These are phyloP conservation scores for Tilletia setariae DNA, from an alignment of 1,284 basidiomycete genomes.

Conservation along the genomic window DNA sequence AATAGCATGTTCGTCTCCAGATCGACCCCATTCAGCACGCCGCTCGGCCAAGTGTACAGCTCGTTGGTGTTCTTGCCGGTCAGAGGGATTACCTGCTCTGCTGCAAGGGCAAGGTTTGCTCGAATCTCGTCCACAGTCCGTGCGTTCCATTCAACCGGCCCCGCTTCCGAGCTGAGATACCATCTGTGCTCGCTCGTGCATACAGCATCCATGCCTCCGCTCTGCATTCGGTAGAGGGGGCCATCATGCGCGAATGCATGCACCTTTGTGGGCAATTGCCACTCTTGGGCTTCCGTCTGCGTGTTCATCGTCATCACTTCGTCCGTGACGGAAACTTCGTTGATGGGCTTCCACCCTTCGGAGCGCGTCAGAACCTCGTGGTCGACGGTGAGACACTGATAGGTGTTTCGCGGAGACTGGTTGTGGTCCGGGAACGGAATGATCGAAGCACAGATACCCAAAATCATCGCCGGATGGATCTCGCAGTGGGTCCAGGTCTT, in stretches of 20 bases:
- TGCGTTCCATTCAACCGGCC: neutral
- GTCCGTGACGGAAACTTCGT: constrained; percentile 8
- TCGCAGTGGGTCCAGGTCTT: constrained; percentile 93
- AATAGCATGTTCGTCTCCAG: constrained; percentile 14
- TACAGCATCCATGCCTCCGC: constrained; percentile 18
- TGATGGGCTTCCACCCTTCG: constrained; percentile 20
- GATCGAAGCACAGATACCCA: constrained; percentile 96
- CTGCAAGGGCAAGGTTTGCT: neutral
- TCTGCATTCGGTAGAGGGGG: constrained; percentile 17
- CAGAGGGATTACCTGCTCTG: constrained; percentile 2
- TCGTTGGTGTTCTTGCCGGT: constrained; percentile 20
- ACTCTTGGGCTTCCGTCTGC: constrained; percentile 16
- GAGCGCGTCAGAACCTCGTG: constrained; percentile 22
- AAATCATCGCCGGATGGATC: constrained; percentile 98
- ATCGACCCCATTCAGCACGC: neutral
- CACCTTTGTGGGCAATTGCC: constrained; percentile 15
- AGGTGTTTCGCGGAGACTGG: constrained; percentile 98
- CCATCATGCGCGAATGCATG: neutral
- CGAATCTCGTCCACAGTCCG: constrained; percentile 4
- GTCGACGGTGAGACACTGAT: constrained; percentile 55
- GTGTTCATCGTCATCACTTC: constrained; percentile 24
- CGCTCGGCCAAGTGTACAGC: constrained; percentile 18
- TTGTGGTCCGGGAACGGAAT: constrained; percentile 99
- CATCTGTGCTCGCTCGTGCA: constrained; percentile 20
- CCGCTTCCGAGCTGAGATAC: constrained; percentile 16